Base-by-base conservation (phyloP, 768 basidiomycete species). In the Hygrocybe coccinea region DNA sequence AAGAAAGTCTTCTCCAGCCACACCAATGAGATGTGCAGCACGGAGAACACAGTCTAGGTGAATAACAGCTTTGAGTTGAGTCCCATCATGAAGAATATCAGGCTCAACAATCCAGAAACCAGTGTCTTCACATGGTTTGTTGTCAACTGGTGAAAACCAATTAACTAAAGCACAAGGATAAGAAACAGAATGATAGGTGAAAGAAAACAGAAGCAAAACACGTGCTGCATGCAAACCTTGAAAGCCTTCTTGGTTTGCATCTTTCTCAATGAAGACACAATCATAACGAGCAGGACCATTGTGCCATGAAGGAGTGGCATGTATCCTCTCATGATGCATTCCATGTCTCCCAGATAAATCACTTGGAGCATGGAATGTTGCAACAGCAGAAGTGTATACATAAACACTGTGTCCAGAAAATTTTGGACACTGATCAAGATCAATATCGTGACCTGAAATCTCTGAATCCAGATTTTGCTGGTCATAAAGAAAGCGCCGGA, bases 1-100 rank as follows among this genome's bases (percentile, higher is more conserved):
- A 12, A 73, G 36, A 50, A 50, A 50, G 0, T 25, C 35, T 8
- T 56, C 35, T 4, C 67, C 69, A 61, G 59, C 70, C 5, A 70
- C 56, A 12, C 62, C 62, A 11, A 72, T 62, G 0, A 73, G 56
- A 56, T 73, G 70, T 7, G 63, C 69, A 46, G 60, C 61, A 7
- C 67, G 59, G 19, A 71, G 46, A 14, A 73, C 59, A 14, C 62
- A 44, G 24, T 74, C 66, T 0, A 73, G 15, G 24, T 71, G 69
- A 19, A 67, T 58, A 7, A 72, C 61, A 10, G 58, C 55, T 37
- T 57, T 47, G n/a, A 59, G 41, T 11, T 36, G 59, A 11, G 29
- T 24, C 1, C 56, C 52, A 25, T 50, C 22, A 5, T 43, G 17
- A 41, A 57, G 53, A 19, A 58, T 22, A 29, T 64, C 60, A 17